Percentiles rank a stretch among this genome's conserved stretches.
Evolutionary conservation across 805 yeast species (phyloP).

Genomic region (Middelhovenomyces tepae): DNA sequence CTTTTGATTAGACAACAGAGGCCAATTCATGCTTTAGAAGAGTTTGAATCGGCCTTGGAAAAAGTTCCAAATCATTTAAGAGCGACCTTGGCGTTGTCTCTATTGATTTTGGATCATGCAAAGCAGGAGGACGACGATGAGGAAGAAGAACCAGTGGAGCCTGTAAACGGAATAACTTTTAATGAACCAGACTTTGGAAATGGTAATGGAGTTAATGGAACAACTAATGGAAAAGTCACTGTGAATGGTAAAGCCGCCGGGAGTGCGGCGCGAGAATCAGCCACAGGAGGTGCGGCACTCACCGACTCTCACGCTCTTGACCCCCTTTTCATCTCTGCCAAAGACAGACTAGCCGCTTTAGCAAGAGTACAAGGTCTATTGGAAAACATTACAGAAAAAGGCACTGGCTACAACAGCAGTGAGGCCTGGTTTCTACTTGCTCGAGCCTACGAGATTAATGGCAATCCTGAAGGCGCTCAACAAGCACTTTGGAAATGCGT

Average conservation of each 20-base stretch:
- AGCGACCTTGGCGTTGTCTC: constrained; percentile 48
- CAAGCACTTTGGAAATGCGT: constrained; percentile 54
- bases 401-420: constrained; percentile 37
- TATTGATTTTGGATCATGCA: constrained; percentile 39
- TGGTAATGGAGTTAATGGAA: too few relatives aligned
- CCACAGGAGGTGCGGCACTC: too few relatives aligned
- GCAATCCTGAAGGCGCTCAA: constrained; percentile 42
- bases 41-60: constrained; percentile 57
- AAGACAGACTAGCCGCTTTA: constrained; percentile 53
- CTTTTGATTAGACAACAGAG: constrained; percentile 35
- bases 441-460: constrained; percentile 49
- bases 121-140: constrained; percentile 19
- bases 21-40: constrained; percentile 45
- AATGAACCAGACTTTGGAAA: too few relatives aligned
- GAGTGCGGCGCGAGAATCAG: too few relatives aligned
- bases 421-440: constrained; percentile 70
- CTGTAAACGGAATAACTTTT: too few relatives aligned
- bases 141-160: too few relatives aligned
- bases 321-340: constrained; percentile 39
- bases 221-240: too few relatives aligned
- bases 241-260: too few relatives aligned
- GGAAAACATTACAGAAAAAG: constrained; percentile 30
- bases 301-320: too few relatives aligned
- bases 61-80: constrained; percentile 38
- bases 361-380: constrained; percentile 34